phyloP scores from a whole-genome alignment of 768 basidiomycete genomes.

The Symmetrospora coprosmae region DNA sequence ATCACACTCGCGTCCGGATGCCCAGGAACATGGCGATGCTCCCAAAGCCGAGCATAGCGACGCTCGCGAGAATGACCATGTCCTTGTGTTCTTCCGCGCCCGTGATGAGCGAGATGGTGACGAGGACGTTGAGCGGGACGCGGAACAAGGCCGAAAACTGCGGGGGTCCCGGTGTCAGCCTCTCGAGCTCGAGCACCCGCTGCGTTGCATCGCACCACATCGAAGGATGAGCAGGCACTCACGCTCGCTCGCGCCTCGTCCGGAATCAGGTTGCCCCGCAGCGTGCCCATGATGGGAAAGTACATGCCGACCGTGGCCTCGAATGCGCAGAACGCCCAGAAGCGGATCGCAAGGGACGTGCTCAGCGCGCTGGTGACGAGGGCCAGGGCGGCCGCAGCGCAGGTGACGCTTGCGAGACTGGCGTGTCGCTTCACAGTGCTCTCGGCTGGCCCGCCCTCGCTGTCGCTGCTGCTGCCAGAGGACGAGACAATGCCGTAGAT shows the following conservation, averaged over 20 bases:
- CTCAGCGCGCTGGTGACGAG: slow-evolving; percentile 4
- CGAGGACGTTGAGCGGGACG: slow-evolving; percentile 23
- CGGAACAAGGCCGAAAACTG: slow-evolving; percentile 23
- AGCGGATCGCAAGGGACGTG: slow-evolving; percentile 4
- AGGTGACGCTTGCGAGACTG: slow-evolving; percentile 1
- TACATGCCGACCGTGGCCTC: slow-evolving; percentile 25
- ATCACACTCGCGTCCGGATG: slow-evolving; percentile 4
- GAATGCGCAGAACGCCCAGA: slow-evolving; percentile 24
- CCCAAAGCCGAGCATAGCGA: slow-evolving; percentile 7
- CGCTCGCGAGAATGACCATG: slow-evolving; percentile 19
- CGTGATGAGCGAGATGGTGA: slow-evolving; percentile 16
- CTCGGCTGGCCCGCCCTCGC: no score
- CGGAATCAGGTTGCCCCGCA: slow-evolving; percentile 18
- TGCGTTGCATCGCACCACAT: not conserved
- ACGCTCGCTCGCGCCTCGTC: slow-evolving; percentile 22
- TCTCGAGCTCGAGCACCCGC: not conserved
- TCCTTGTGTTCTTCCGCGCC: slow-evolving; percentile 22
- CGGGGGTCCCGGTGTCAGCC: no score
- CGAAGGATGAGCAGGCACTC: not conserved
- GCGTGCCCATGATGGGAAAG: slow-evolving; percentile 20
- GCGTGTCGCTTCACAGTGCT: slow-evolving; percentile 8
- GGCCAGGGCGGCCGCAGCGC: slow-evolving; percentile 3
- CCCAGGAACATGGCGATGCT: slow-evolving; percentile 4
- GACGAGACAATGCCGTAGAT: slow-evolving; percentile 27
- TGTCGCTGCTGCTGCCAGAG: no score